Conservation (phyloP, 2,329 filamentous ascomycete genomes). For the Fusarium sp. region DNA sequence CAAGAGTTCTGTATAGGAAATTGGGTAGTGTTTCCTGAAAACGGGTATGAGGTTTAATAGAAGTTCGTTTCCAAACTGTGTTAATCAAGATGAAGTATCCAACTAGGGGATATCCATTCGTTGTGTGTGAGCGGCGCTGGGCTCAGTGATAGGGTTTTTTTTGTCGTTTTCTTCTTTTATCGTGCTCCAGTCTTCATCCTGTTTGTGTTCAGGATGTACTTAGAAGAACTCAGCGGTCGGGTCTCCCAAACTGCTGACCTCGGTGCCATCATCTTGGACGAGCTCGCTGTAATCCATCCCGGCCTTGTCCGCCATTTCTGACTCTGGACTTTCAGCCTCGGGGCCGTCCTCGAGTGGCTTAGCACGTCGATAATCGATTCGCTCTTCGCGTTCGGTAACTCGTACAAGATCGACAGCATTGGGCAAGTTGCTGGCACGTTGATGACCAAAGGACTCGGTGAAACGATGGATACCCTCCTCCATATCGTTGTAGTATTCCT, state of each 20-base stretch:
- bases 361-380: neutral
- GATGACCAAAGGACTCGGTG: conserved; percentile 7
- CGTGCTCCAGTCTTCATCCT: neutral
- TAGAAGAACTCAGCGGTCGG: conserved; percentile 11
- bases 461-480: neutral
- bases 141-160: neutral
- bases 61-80: neutral
- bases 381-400: conserved; percentile 6
- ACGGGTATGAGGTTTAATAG: neutral
- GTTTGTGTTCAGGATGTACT: neutral
- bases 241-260: neutral
- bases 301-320: neutral
- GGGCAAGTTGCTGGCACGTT: neutral
- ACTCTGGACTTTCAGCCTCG: conserved; percentile 13
- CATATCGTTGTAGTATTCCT: neutral
- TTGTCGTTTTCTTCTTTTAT: neutral
- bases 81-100: conserved; percentile 3
- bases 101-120: neutral
- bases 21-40: neutral
- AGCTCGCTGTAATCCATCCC: neutral
- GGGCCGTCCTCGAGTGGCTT: neutral
- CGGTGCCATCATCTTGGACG: neutral
- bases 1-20: neutral
- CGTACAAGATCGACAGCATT: conserved; percentile 10
- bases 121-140: neutral